Evolutionary conservation across 371 early-diverging fungal genomes (phyloP).

Genomic region (Dichotomocladium elegans): DNA sequence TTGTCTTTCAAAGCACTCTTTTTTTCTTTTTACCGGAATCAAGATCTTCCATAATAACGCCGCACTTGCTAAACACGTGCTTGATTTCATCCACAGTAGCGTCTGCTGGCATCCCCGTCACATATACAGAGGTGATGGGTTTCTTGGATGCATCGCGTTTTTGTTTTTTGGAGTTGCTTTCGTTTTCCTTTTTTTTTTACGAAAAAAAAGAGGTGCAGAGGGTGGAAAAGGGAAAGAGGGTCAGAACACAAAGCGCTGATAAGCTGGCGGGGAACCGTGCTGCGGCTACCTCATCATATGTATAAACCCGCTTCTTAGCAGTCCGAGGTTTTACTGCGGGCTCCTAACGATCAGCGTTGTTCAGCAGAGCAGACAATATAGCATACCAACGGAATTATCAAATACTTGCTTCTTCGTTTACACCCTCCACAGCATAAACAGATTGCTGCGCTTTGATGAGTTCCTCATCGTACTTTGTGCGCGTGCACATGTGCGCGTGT

Average conservation of each 20-base stretch:
- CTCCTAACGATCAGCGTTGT: slow-evolving; percentile 7
- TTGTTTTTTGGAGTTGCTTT: slow-evolving; percentile 36
- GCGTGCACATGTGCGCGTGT: too few species aligned
- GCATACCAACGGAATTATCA: too few species aligned
- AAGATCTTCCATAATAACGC: slow-evolving; percentile 86
- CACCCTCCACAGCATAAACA: slow-evolving; percentile 66
- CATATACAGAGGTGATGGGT: slow-evolving; percentile 78
- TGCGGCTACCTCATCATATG: slow-evolving; percentile 30
- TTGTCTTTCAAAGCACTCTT: not conserved
- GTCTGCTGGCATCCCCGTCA: slow-evolving; percentile 85
- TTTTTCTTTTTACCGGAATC: slow-evolving; percentile 44
- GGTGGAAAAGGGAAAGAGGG: not conserved
- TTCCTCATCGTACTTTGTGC: slow-evolving; percentile 64
- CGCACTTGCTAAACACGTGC: slow-evolving; percentile 80
- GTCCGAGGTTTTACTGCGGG: slow-evolving; percentile 17
- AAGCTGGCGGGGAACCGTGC: too few species aligned
- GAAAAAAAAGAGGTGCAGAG: too few species aligned
- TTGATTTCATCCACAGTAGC: slow-evolving; percentile 74
- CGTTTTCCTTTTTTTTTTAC: not conserved
- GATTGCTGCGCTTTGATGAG: slow-evolving; percentile 79
- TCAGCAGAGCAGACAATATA: not conserved
- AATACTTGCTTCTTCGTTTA: slow-evolving; percentile 46
- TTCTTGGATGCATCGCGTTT: slow-evolving; percentile 50
- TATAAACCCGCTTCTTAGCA: slow-evolving; percentile 38
- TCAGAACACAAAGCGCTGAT: not conserved